Percentiles rank a stretch among this genome's conserved stretches.
phyloP scores from a whole-genome alignment of 768 basidiomycete species.

The Rhodocollybia butyracea region DNA sequence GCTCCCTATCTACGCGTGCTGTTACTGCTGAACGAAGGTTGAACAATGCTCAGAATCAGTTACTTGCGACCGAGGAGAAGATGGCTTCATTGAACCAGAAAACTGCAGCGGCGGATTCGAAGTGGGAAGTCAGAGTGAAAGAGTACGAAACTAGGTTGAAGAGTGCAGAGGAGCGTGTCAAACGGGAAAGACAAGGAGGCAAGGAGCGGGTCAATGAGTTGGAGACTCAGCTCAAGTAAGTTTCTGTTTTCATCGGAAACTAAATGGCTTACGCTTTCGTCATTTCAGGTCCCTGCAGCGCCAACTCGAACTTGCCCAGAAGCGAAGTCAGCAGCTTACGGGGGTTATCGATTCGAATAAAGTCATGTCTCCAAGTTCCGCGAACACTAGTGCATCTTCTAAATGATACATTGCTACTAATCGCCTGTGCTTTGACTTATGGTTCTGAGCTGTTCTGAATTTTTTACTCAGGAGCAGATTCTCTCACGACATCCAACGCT shows the following conservation, averaged over 20 bases:
- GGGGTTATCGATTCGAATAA: slow-evolving; percentile 49
- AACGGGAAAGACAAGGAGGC: slow-evolving; percentile 89
- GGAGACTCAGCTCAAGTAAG: slow-evolving; percentile 67
- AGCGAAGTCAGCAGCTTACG: slow-evolving; percentile 58
- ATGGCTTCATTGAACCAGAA: slow-evolving; percentile 71
- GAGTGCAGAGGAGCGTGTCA: slow-evolving; percentile 87
- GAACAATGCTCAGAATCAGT: slow-evolving; percentile 81
- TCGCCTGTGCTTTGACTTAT: neutral
- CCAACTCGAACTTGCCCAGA: slow-evolving; percentile 77
- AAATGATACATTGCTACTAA: neutral
- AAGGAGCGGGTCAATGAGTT: slow-evolving; percentile 82
- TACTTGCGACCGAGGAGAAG: slow-evolving; percentile 81
- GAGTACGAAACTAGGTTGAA: slow-evolving; percentile 84
- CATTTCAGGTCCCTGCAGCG: slow-evolving; percentile 62
- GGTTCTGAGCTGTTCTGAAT: neutral
- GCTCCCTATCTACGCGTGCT: slow-evolving; percentile 68
- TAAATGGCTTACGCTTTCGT: neutral
- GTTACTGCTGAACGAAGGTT: slow-evolving; percentile 85
- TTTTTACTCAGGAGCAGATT: no score
- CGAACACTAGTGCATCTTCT: slow-evolving; percentile 8
- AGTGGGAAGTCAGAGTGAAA: slow-evolving; percentile 94
- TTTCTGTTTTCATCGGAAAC: slow-evolving; percentile 4
- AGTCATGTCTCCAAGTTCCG: slow-evolving; percentile 17
- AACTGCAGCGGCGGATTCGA: slow-evolving; percentile 68
- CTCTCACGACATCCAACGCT: no score